Percentiles rank a stretch among this genome's conserved stretches.
Conservation (phyloP, 371 early-diverging fungal genomes). For the Mucor racemosus region DNA sequence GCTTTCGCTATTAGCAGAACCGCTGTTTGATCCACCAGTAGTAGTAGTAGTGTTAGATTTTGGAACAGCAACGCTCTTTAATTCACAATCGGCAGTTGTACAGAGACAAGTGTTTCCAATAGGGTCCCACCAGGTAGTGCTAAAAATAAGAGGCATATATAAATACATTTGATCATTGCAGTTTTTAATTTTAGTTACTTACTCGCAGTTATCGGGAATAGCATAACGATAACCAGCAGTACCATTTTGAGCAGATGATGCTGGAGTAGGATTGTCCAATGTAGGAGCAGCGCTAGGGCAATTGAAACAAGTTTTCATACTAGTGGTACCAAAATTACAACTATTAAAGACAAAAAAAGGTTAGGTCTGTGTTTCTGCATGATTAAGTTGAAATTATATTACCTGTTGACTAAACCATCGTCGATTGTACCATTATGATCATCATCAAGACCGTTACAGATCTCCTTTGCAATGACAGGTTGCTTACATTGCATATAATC, state of each 20-base stretch:
- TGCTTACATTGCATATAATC: slow-evolving; percentile 61
- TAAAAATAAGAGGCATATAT: slow-evolving; percentile 6
- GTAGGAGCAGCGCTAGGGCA: slow-evolving; percentile 66
- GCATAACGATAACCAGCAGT: slow-evolving; percentile 50
- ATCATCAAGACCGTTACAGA: slow-evolving; percentile 77
- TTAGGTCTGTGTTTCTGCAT: not conserved
- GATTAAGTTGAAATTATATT: not conserved
- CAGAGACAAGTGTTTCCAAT: slow-evolving; percentile 59
- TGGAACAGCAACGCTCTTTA: slow-evolving; percentile 49
- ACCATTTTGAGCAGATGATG: slow-evolving; percentile 44
- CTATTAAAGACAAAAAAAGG: slow-evolving; percentile 6
- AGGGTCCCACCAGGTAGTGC: slow-evolving; percentile 76
- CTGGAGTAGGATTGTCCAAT: slow-evolving; percentile 55
- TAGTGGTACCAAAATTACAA: slow-evolving; percentile 61
- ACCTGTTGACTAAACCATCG: slow-evolving; percentile 47
- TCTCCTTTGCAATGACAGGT: slow-evolving; percentile 64
- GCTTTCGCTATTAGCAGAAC: not conserved
- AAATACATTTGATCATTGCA: not conserved
- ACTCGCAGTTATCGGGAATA: slow-evolving; percentile 70
- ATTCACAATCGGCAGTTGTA: slow-evolving; percentile 47
- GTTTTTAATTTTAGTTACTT: slow-evolving; percentile 16
- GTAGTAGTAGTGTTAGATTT: slow-evolving; percentile 13
- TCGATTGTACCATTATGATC: slow-evolving; percentile 52
- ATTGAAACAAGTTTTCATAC: slow-evolving; percentile 70
- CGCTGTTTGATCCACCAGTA: not conserved